A percentile compares a stretch with the other conserved stretches of the same genome.
These are phyloP conservation scores for Saccharomyces kudriavzevii DNA, from an alignment of 805 yeast species.

Conservation along the genomic window DNA sequence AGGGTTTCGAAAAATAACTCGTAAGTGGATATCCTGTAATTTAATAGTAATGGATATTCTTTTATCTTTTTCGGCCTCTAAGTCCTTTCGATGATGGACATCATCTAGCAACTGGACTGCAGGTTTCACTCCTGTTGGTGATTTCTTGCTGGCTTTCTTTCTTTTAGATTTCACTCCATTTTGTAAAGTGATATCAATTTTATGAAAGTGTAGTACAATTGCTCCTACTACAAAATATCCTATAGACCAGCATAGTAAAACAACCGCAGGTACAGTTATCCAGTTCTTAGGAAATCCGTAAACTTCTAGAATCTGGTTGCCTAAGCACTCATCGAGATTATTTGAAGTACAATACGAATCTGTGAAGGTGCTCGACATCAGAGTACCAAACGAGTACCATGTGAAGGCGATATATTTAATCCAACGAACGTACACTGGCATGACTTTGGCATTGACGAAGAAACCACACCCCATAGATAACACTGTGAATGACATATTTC, in stretches of 20 bases:
- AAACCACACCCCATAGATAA: constrained; percentile 77
- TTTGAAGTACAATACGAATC: constrained; percentile 47
- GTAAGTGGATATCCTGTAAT: constrained; percentile 10
- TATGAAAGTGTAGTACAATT: constrained; percentile 39
- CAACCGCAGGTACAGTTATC: constrained; percentile 57
- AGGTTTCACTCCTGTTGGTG: neutral
- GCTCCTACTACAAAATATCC: constrained; percentile 46
- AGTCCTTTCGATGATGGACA: constrained; percentile 8
- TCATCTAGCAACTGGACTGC: neutral
- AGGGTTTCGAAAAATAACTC: constrained; percentile 7
- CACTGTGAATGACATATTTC: constrained; percentile 57
- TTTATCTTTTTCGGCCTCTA: constrained; percentile 8
- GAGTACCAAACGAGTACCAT: constrained; percentile 72
- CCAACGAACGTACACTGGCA: constrained; percentile 88
- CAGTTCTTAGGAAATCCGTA: constrained; percentile 60
- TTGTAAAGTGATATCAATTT: constrained; percentile 29
- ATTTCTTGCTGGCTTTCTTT: constrained; percentile 4
- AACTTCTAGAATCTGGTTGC: constrained; percentile 43
- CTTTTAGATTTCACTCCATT: constrained; percentile 16
- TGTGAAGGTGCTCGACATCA: constrained; percentile 57
- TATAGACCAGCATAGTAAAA: constrained; percentile 48
- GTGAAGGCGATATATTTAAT: constrained; percentile 64
- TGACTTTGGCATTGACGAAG: constrained; percentile 59
- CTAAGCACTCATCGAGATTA: constrained; percentile 27
- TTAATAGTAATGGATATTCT: constrained; percentile 9